Base-by-base conservation (phyloP, 352 stramenopile species). In the Phytophthora podocarpi region DNA sequence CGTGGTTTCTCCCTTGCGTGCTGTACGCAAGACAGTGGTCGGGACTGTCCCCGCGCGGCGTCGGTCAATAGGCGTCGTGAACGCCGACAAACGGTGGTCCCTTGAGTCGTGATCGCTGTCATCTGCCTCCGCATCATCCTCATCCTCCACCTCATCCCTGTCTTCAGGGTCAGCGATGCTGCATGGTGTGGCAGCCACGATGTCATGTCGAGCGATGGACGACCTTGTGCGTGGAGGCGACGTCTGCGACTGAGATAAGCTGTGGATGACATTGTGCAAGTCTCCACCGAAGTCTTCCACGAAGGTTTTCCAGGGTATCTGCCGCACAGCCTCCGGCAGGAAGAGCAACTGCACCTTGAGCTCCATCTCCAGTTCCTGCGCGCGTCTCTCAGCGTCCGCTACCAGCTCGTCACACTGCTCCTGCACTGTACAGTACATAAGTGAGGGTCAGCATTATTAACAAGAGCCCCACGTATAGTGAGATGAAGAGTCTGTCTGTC, bases 291-390 rank as follows among this genome's bases (percentile, higher is more conserved):
- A 92, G 59, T 92, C 80, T n/a, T 85, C 76, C 35, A 82, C 86
- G 58, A 93, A 91, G 34, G 76, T 90, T 60, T 86, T 88, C 82
- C 82, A 91, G 12, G 81, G 72, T 82, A 93, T 91, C 53, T 76
- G 69, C 21, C 80, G 82, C 61, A 93, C 82, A 5, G 80, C 72
- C 46, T 90, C 76, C 16, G 85, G 85, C 13, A 93, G 55, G 28
- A 74, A 89, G 53, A 92, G 74, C 67, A 93, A 70, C 71, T 93
- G 80, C 64, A 93, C 76, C 30, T 90, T 89, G 27, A 93, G 72
- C 54, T 91, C 82, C 73, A 89, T 83, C 51, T 79, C 63, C 23
- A 93, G 67, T 26, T 93, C 85, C 27, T 82, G 67, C 11, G 75
- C 82, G 21, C 79, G 81, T 55, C 74, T 67, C 51, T 88, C 67